These are phyloP conservation scores for Phascolomyces articulosus DNA, from an alignment of 371 early-diverging fungal genomes.

Conservation along the genomic window DNA sequence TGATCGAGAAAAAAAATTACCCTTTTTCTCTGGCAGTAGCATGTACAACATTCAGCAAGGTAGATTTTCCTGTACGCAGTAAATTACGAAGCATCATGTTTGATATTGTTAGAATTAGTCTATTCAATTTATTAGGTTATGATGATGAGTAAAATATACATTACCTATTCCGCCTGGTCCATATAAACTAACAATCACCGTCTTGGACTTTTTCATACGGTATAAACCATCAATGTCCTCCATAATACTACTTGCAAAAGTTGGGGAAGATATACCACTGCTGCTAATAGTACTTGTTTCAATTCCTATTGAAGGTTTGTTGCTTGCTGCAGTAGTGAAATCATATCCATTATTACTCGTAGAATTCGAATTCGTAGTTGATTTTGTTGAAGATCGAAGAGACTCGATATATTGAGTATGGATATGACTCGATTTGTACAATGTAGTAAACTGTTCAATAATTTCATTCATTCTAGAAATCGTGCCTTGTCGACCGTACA, in stretches of 20 bases:
- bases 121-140: background rate
- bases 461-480: conserved; percentile 37
- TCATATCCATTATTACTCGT: too few species aligned
- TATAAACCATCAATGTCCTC: background rate
- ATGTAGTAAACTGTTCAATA: conserved; percentile 35
- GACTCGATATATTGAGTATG: conserved; percentile 16
- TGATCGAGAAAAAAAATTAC: conserved; percentile 12
- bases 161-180: conserved; percentile 42
- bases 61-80: conserved; percentile 36
- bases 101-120: background rate
- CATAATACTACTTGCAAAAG: background rate
- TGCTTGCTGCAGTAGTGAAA: background rate
- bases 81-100: background rate
- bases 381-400: too few species aligned
- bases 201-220: conserved; percentile 23
- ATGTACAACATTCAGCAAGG: conserved; percentile 39
- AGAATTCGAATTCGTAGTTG: too few species aligned
- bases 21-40: conserved; percentile 43
- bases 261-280: conserved; percentile 23
- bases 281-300: too few species aligned
- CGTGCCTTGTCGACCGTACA: conserved; percentile 41
- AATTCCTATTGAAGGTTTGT: background rate
- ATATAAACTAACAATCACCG: conserved; percentile 29
- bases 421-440: conserved; percentile 22
- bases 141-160: background rate